Conservation (phyloP, 441 rosid species). For the Gossypium lobatum region DNA sequence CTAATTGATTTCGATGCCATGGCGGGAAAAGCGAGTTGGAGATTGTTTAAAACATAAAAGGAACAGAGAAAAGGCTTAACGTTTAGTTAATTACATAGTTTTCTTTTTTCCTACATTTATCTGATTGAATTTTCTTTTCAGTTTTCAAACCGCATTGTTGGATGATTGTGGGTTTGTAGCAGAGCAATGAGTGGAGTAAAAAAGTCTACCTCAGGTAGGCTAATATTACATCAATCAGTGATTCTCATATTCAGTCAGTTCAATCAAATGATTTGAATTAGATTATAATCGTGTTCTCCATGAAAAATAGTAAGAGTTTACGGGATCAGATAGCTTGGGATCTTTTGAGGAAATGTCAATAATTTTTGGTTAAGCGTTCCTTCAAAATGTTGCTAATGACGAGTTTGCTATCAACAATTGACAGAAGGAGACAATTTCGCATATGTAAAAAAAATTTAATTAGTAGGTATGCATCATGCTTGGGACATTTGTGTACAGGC, state of each 20-base stretch:
- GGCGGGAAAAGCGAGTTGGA: neutral
- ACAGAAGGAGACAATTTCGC: neutral
- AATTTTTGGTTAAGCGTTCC: neutral
- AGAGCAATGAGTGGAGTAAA: constrained; percentile 33
- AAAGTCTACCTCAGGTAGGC: constrained; percentile 31
- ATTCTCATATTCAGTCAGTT: neutral
- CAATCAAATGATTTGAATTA: neutral
- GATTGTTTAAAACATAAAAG: neutral
- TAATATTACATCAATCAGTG: neutral
- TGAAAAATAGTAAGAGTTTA: neutral
- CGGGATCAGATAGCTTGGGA: neutral
- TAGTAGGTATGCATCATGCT: neutral
- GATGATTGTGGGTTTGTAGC: constrained; percentile 24
- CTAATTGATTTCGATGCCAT: neutral
- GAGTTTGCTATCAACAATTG: neutral
- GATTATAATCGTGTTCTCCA: neutral
- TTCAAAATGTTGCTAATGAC: neutral
- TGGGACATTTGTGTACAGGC: neutral
- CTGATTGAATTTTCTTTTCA: neutral
- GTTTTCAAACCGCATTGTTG: constrained; percentile 19
- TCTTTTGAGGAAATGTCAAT: neutral
- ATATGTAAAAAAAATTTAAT: neutral
- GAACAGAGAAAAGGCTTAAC: neutral
- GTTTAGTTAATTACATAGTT: neutral
- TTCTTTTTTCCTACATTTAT: neutral